phyloP scores from a whole-genome alignment of 2,329 filamentous ascomycete genomes.

The Claviceps sorghi region DNA sequence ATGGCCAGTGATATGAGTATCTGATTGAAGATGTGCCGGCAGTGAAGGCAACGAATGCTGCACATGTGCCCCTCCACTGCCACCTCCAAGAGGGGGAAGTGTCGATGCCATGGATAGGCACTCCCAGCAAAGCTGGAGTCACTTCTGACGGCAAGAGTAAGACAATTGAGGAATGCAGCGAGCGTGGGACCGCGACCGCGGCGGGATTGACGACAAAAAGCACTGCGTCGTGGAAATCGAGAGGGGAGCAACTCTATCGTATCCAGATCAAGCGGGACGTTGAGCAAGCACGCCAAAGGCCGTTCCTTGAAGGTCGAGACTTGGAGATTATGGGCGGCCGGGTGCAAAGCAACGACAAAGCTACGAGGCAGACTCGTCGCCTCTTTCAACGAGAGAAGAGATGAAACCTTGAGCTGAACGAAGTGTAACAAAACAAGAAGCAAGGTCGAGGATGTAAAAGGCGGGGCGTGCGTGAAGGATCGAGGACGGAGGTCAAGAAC shows the following conservation, averaged over 20 bases:
- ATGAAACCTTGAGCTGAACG: neutral
- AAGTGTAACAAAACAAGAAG: neutral
- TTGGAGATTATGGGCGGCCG: neutral
- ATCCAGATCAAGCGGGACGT: neutral
- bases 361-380: neutral
- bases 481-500: neutral
- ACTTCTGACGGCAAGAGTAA: neutral
- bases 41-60: slow-evolving; percentile 80
- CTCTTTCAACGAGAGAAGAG: neutral
- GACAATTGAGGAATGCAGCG: neutral
- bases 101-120: slow-evolving; percentile 46
- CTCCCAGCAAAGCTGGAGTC: slow-evolving; percentile 4
- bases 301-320: neutral
- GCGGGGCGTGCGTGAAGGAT: slow-evolving; percentile 3
- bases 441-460: neutral
- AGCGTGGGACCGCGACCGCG: neutral
- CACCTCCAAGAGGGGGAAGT: slow-evolving; percentile 33
- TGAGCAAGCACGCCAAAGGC: neutral
- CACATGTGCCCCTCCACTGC: slow-evolving; percentile 50
- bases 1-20: slow-evolving; percentile 67
- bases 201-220: neutral
- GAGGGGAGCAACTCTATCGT: neutral
- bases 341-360: neutral
- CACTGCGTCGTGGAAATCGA: neutral
- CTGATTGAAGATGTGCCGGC: slow-evolving; percentile 67